A percentile compares a stretch with the other conserved stretches of the same genome.
Conservation (phyloP, 495 filamentous ascomycete genomes). For the Cercophora newfieldiana region DNA sequence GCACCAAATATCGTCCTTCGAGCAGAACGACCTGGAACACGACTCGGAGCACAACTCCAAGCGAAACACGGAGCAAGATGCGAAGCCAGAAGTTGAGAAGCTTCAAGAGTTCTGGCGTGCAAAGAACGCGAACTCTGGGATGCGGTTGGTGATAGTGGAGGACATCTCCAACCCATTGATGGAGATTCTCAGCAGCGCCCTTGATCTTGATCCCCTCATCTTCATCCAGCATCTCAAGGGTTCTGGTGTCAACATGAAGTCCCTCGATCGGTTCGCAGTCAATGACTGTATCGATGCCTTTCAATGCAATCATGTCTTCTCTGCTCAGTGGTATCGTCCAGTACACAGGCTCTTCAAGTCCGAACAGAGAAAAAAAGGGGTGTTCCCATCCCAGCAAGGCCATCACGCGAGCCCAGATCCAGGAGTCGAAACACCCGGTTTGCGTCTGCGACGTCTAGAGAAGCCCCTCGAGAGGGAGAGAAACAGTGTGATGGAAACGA, state of each 20-base stretch:
- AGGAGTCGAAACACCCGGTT: neutral
- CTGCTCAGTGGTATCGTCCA: conserved; percentile 7
- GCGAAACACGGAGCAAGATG: no score
- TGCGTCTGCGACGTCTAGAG: neutral
- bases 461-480: neutral
- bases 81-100: no score
- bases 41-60: no score
- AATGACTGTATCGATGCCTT: neutral
- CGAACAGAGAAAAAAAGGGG: no score
- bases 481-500: neutral
- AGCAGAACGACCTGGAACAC: neutral
- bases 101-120: neutral
- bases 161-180: neutral
- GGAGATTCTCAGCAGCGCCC: neutral
- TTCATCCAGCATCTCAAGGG: conserved; percentile 10
- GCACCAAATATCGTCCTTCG: neutral
- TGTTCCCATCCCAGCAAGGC: neutral
- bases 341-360: neutral
- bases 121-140: neutral
- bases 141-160: neutral
- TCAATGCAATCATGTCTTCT: neutral
- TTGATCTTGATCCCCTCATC: neutral
- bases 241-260: neutral
- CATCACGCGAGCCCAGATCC: neutral
- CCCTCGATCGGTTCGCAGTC: neutral